phyloP scores from a whole-genome alignment of 345 rosid species.

The Salix udensis region DNA sequence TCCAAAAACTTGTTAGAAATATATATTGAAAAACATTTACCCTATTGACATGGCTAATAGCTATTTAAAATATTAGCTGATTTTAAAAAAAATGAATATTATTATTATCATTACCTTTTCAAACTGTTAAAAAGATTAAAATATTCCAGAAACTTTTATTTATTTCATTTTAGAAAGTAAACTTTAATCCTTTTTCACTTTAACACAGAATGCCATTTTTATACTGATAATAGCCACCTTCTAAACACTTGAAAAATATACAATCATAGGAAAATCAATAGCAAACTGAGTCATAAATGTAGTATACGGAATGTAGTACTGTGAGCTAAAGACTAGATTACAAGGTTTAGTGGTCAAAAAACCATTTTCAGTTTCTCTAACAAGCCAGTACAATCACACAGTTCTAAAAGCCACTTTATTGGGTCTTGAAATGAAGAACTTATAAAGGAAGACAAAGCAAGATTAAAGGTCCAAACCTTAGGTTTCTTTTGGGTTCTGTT shows the following conservation, averaged over 20 bases:
- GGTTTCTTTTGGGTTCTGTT: not conserved
- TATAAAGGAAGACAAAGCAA: not conserved
- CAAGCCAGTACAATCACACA: not conserved
- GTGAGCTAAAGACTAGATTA: not conserved
- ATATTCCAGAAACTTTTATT: no score
- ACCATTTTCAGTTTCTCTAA: not conserved
- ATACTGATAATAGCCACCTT: no score
- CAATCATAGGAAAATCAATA: not conserved
- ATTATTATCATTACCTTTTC: no score
- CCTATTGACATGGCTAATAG: no score
- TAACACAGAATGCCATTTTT: no score
- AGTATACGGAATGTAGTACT: not conserved
- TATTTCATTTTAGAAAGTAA: no score
- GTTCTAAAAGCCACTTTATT: not conserved
- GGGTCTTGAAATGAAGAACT: not conserved
- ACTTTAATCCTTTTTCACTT: no score
- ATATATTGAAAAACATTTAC: no score
- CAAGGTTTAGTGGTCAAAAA: not conserved
- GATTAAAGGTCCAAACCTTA: not conserved
- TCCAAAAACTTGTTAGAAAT: no score
- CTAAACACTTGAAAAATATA: not conserved
- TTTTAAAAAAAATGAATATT: no score
- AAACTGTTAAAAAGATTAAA: not conserved
- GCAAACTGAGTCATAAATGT: not conserved
- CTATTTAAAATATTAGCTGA: not conserved